Base-by-base conservation (phyloP, 176 grass and related monocot species). In the Calamus simplicifolius region DNA sequence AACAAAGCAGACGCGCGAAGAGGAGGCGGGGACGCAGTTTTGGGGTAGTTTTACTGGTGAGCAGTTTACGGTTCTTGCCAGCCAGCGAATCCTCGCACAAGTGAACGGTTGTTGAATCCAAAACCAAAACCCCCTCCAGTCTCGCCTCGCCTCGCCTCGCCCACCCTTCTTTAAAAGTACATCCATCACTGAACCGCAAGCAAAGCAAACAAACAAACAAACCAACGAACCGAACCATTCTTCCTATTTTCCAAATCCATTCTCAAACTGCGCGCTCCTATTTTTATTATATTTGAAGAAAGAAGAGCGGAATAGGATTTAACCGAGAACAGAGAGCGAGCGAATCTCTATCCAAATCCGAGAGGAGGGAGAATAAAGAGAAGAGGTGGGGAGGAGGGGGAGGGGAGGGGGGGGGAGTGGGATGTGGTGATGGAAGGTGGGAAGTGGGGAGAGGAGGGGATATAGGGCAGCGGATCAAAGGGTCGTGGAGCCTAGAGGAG, bases 401-500 rank as follows among this genome's bases (percentile, higher is more conserved):
- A 68, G 58, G 72, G 63, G 64, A 23, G 5, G n/a, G 30, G 48
- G 25, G 70, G 30, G 29, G 26, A 52, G 6, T 58, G 64, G 13
- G 2, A n/a, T n/a, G n/a, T n/a, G n/a, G n/a, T n/a, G n/a, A n/a
- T n/a, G n/a, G n/a, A n/a, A n/a, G n/a, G n/a, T n/a, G 70, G 30
- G 29, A 18, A 52, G 6, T 58, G 64, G 13, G 2, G n/a, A n/a
- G 50, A 10, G 35, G 35, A 15, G 19, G 1, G 38, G 4, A 23
- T 54, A 43, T 16, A 58, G 23, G 4, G 63, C 18, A 2, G 64
- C 59, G 76, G 68, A 67, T 90, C 28, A 95, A 95, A 71, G 86
- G 91, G 0, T 87, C 91, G 28, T 95, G 91, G 91, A 95, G 83
- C 67, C 74, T 80, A 0, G 86, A 95, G 67, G 91, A 95, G 82